These are phyloP conservation scores for Ophiocordyceps camponoti-rufipedis DNA, from an alignment of 2,329 filamentous ascomycete genomes.

Conservation along the genomic window DNA sequence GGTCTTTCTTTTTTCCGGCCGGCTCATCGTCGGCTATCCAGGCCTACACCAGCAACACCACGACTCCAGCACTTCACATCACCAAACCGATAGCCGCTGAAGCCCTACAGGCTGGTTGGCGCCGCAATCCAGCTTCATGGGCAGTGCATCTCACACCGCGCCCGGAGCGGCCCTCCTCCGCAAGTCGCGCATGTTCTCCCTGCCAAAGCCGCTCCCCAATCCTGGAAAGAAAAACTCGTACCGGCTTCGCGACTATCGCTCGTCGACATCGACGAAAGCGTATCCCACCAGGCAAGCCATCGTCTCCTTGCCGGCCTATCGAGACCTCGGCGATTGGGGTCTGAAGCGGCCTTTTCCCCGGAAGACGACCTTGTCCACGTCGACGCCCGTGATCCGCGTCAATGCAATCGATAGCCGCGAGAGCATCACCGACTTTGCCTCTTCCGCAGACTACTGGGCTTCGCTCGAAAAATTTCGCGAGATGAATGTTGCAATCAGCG, in stretches of 20 bases:
- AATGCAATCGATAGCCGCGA: slow-evolving; percentile 69
- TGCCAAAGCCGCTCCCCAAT: slow-evolving; percentile 56
- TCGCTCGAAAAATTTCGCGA: slow-evolving; percentile 78
- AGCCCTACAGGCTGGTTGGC: neutral
- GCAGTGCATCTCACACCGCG: slow-evolving; percentile 22
- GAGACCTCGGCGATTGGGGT: slow-evolving; percentile 75
- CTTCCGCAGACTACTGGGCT: slow-evolving; percentile 62
- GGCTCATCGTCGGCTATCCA: slow-evolving; percentile 12
- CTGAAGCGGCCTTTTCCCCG: slow-evolving; percentile 70
- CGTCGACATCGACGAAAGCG: slow-evolving; percentile 39
- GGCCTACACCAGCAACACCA: slow-evolving; percentile 5
- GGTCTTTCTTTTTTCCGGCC: neutral
- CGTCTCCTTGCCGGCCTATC: slow-evolving; percentile 54
- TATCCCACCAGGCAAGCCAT: slow-evolving; percentile 76
- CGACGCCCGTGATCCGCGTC: slow-evolving; percentile 59
- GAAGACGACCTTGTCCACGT: slow-evolving; percentile 52
- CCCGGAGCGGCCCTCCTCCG: slow-evolving; percentile 57
- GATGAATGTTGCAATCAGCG: slow-evolving; percentile 52
- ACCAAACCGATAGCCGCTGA: neutral
- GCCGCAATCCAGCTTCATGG: slow-evolving; percentile 10
- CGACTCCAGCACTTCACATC: no score
- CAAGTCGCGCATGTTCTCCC: slow-evolving; percentile 74
- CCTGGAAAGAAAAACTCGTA: slow-evolving; percentile 28
- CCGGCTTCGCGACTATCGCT: slow-evolving; percentile 17
- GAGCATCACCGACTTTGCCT: slow-evolving; percentile 76